Percentiles rank a stretch among this genome's conserved stretches.
Conservation (phyloP, 495 filamentous ascomycete species). For the Bacidia gigantensis region DNA sequence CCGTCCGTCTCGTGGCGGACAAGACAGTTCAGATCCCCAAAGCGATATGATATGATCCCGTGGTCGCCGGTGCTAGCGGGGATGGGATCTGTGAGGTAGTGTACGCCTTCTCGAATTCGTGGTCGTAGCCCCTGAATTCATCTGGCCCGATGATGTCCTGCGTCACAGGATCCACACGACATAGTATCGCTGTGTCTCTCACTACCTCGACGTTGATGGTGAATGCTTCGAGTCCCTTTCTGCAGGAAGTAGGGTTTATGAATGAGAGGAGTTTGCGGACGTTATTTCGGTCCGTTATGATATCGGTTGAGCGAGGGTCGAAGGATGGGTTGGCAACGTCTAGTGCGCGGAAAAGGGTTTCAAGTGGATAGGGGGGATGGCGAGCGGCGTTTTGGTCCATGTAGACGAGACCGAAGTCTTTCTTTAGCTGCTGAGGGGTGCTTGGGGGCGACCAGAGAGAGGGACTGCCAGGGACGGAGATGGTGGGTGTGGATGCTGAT, state of each 20-base stretch:
- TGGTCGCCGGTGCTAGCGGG: neutral
- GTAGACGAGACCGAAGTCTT: constrained; percentile 1
- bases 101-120: neutral
- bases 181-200: constrained; percentile 6
- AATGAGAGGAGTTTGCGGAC: constrained; percentile 3
- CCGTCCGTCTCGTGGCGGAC: constrained; percentile 2
- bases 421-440: neutral
- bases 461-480: constrained; percentile 20
- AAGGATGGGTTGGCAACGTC: neutral
- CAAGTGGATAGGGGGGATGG: constrained; percentile 1
- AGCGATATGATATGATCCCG: constrained; percentile 1
- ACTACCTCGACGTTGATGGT: constrained; percentile 1
- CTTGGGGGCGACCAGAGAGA: neutral
- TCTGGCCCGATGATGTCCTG: neutral
- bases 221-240: neutral
- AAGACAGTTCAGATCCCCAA: neutral
- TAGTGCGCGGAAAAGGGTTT: constrained; percentile 1
- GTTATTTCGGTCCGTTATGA: constrained; percentile 6
- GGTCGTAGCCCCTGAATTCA: neutral
- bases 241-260: neutral
- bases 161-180: neutral
- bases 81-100: neutral
- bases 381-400: constrained; percentile 8
- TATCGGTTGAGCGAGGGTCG: neutral
- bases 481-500: constrained; percentile 24